Conservation (phyloP, 441 rosid genomes). For the Omphalea diandra region DNA sequence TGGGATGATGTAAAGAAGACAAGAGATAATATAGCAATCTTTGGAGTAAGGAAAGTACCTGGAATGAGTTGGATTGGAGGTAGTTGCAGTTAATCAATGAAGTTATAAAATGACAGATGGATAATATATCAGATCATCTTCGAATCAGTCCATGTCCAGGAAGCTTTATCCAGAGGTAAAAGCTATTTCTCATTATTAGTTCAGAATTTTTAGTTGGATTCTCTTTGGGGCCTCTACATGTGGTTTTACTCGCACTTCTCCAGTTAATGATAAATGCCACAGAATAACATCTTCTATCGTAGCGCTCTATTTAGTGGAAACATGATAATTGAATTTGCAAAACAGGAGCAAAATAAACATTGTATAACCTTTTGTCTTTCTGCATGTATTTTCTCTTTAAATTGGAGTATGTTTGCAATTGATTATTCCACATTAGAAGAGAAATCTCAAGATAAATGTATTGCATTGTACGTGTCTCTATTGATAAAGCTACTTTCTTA, state of each 20-base stretch:
- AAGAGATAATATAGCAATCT: conserved; percentile 43
- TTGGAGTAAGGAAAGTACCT: conserved; percentile 43
- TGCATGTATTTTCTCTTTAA: background rate
- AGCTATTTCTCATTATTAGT: background rate
- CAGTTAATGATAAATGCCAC: background rate
- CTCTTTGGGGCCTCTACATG: background rate
- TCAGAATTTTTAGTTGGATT: background rate
- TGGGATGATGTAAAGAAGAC: conserved; percentile 67
- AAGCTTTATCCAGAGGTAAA: conserved; percentile 12
- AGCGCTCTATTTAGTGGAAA: background rate
- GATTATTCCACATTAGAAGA: too few relatives aligned
- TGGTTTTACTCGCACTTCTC: background rate
- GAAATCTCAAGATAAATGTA: too few relatives aligned
- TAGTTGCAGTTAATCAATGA: conserved; percentile 8
- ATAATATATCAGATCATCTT: conserved; percentile 3
- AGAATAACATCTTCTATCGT: background rate
- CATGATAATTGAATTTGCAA: background rate
- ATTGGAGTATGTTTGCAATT: background rate
- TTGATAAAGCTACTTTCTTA: too few relatives aligned
- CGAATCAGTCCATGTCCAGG: background rate
- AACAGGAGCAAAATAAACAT: background rate
- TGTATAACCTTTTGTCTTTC: background rate
- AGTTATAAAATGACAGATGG: background rate
- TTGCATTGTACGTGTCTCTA: too few relatives aligned
- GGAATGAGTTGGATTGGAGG: conserved; percentile 59